Evolutionary conservation across 306 rosid genomes (phyloP).

Genomic region (Rosa chinensis): DNA sequence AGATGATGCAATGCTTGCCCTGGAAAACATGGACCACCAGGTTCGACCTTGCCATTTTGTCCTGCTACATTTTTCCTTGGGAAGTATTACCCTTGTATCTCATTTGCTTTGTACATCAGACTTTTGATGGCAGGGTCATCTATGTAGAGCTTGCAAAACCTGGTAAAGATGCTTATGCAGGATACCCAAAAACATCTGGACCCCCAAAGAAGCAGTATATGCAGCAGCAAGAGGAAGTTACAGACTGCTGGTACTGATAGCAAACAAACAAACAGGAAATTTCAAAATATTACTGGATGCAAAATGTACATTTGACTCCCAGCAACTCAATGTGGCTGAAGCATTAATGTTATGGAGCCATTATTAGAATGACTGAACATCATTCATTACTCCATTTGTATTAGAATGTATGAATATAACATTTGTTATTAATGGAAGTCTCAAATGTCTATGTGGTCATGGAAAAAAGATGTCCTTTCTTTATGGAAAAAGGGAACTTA

Average conservation of each 20-base stretch:
- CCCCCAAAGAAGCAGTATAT: slow-evolving; percentile 62
- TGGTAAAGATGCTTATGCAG: slow-evolving; percentile 42
- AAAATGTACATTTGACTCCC: not conserved
- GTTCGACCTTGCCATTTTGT: slow-evolving; percentile 33
- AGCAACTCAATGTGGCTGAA: not conserved
- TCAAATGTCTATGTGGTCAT: not conserved
- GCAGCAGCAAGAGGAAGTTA: slow-evolving; percentile 55
- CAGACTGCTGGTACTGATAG: slow-evolving; percentile 87
- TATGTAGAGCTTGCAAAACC: slow-evolving; percentile 70
- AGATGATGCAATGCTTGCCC: slow-evolving; percentile 79
- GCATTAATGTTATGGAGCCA: not conserved
- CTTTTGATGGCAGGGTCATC: slow-evolving; percentile 59
- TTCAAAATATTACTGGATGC: not conserved
- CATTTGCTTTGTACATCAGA: slow-evolving; percentile 36
- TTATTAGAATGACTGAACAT: not conserved
- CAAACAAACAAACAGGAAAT: not conserved
- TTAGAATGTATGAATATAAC: not conserved
- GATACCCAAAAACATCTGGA: slow-evolving; percentile 56
- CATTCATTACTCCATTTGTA: not conserved
- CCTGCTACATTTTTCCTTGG: not conserved
- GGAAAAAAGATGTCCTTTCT: not conserved
- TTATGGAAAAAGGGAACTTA: not conserved
- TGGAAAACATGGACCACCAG: slow-evolving; percentile 90
- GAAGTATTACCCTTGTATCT: slow-evolving; percentile 9
- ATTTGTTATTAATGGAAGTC: not conserved